These are phyloP conservation scores for Aspergillus versicolor DNA, from an alignment of 2,329 filamentous ascomycete genomes.

Conservation along the genomic window DNA sequence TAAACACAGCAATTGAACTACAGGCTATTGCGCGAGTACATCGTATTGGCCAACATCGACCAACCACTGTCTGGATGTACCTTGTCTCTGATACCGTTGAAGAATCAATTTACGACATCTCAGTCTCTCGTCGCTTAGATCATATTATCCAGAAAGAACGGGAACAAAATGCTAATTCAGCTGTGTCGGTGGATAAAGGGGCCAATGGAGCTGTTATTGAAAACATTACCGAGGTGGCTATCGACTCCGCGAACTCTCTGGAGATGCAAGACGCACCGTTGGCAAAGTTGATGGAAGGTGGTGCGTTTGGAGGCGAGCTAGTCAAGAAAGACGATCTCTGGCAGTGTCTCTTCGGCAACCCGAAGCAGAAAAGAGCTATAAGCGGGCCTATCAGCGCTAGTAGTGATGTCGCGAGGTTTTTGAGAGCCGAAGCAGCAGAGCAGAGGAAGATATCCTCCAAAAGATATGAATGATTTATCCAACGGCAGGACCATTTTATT, in stretches of 20 bases:
- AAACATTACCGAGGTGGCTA: constrained; percentile 57
- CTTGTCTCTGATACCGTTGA: constrained; percentile 89
- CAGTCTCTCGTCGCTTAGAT: constrained; percentile 72
- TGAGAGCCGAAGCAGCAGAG: constrained; percentile 58
- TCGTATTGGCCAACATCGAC: constrained; percentile 82
- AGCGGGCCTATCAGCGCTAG: constrained; percentile 28
- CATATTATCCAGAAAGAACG: constrained; percentile 62
- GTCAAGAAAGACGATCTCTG: constrained; percentile 79
- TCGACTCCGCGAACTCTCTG: constrained; percentile 81
- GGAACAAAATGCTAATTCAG: constrained; percentile 24
- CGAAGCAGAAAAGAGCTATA: constrained; percentile 24
- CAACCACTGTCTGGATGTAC: constrained; percentile 95
- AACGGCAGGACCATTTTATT: background rate
- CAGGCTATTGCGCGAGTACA: constrained; percentile 95
- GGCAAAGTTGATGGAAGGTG: constrained; percentile 68
- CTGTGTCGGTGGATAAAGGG: constrained; percentile 6
- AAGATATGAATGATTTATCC: background rate
- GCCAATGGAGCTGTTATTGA: constrained; percentile 13
- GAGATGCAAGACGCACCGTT: constrained; percentile 75
- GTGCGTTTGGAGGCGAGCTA: constrained; percentile 72
- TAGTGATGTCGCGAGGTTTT: constrained; percentile 49
- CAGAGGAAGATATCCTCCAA: constrained; percentile 29
- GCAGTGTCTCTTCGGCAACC: constrained; percentile 78
- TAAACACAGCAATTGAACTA: constrained; percentile 90
- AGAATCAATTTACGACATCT: constrained; percentile 85